These are phyloP conservation scores for Urtica urens DNA, from an alignment of 306 rosid genomes.

Conservation along the genomic window DNA sequence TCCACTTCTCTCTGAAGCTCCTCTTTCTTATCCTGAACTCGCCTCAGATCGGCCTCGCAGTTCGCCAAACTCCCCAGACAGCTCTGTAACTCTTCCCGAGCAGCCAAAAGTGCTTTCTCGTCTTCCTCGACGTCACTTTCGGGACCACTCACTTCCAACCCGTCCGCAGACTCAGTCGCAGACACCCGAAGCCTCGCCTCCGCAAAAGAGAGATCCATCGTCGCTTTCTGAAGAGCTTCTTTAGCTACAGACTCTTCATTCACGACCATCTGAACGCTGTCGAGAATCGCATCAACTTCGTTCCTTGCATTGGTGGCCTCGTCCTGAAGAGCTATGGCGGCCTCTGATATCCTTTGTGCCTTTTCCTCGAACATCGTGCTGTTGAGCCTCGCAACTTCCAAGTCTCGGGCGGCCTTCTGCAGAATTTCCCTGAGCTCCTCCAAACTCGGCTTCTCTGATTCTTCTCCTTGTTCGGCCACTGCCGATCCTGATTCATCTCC, in stretches of 20 bases:
- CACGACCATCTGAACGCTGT: conserved; percentile 47
- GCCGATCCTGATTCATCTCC: conserved; percentile 28
- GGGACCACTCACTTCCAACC: conserved; percentile 27
- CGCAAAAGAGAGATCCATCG: conserved; percentile 80
- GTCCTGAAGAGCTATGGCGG: conserved; percentile 75
- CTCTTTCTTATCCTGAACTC: conserved; percentile 52
- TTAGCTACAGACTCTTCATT: conserved; percentile 58
- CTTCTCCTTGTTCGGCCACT: conserved; percentile 23
- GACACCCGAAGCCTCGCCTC: conserved; percentile 90
- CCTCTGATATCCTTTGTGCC: conserved; percentile 81
- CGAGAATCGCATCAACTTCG: conserved; percentile 56
- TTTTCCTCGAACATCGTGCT: conserved; percentile 72
- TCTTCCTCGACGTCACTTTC: conserved; percentile 33
- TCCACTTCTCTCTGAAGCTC: conserved; percentile 80
- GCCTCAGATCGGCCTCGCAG: conserved; percentile 44
- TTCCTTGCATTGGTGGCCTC: conserved; percentile 60
- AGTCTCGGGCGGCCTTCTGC: conserved; percentile 51
- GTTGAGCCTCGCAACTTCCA: conserved; percentile 61
- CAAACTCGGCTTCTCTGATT: conserved; percentile 29
- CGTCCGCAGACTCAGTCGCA: conserved; percentile 21
- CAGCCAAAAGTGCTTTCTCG: conserved; percentile 35
- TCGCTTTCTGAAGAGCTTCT: conserved; percentile 82
- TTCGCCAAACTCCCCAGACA: conserved; percentile 39
- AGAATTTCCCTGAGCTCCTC: conserved; percentile 63
- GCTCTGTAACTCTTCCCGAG: conserved; percentile 50